Evolutionary conservation across 2,329 filamentous ascomycete genomes (phyloP).

Genomic region (Trichoderma endophyticum): DNA sequence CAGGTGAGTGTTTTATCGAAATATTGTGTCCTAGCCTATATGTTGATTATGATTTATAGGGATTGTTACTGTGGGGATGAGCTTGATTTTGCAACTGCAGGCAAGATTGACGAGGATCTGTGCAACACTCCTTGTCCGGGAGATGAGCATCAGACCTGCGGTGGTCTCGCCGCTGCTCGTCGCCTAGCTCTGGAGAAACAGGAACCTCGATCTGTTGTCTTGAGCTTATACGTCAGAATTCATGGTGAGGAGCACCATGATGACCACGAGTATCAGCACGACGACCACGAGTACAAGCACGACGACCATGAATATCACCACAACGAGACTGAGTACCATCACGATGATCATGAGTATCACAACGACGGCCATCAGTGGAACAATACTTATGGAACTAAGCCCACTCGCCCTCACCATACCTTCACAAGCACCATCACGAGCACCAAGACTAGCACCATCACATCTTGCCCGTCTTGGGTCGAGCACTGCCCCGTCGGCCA

Average conservation of each 20-base stretch:
- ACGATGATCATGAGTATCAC: background rate
- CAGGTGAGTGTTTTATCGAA: slow-evolving; percentile 22
- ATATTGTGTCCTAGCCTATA: no score
- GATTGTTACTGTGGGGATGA: slow-evolving; percentile 32
- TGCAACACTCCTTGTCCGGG: slow-evolving; percentile 33
- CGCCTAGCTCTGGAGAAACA: slow-evolving; percentile 27
- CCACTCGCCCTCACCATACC: background rate
- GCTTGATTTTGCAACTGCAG: slow-evolving; percentile 18
- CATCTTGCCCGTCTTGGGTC: slow-evolving; percentile 27
- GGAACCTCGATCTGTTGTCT: background rate
- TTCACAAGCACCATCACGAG: slow-evolving; percentile 29
- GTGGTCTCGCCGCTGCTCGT: slow-evolving; percentile 22
- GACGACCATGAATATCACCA: background rate
- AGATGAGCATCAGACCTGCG: slow-evolving; percentile 25
- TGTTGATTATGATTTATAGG: slow-evolving; percentile 17
- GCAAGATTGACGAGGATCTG: slow-evolving; percentile 17
- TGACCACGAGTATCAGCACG: background rate
- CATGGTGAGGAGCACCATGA: background rate
- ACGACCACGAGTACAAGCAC: background rate
- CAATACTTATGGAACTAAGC: background rate
- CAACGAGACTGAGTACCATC: background rate
- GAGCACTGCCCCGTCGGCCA: slow-evolving; percentile 26
- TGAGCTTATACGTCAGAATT: slow-evolving; percentile 25
- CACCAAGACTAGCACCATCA: slow-evolving; percentile 30
- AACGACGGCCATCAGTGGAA: background rate